Evolutionary conservation across 305 asterid species (phyloP).

Genomic region (Rubia tinctorum): DNA sequence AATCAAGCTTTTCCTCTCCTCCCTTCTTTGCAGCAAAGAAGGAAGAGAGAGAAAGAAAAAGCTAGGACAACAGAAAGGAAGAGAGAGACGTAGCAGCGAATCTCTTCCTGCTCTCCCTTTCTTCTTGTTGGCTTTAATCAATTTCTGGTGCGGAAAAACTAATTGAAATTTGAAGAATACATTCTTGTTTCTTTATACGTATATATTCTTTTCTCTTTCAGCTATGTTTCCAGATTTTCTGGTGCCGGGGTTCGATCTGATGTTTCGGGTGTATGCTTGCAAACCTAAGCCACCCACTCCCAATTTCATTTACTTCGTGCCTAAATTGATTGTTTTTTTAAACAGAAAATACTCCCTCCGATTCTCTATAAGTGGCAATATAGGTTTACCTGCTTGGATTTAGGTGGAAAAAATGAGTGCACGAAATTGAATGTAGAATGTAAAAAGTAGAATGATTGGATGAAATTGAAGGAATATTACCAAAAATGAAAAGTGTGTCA

Average conservation of each 20-base stretch:
- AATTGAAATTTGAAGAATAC: not conserved
- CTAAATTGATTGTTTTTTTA: not conserved
- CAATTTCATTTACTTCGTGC: not conserved
- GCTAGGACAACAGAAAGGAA: slow-evolving; percentile 6
- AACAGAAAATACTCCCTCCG: no score
- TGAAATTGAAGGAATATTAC: no score
- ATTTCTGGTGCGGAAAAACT: not conserved
- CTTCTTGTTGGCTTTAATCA: slow-evolving; percentile 10
- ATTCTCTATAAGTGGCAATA: no score
- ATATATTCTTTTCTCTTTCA: not conserved
- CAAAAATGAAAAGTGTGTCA: no score
- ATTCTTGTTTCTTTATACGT: not conserved
- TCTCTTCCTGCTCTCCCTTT: slow-evolving; percentile 18
- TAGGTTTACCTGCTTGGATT: no score
- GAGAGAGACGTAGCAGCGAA: slow-evolving; percentile 41
- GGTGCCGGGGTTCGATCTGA: not conserved
- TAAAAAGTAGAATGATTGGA: no score
- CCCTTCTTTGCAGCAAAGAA: slow-evolving; percentile 49
- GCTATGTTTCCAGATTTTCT: not conserved
- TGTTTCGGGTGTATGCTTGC: not conserved
- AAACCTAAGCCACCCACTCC: not conserved
- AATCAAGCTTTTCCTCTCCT: slow-evolving; percentile 17
- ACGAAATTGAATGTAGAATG: no score
- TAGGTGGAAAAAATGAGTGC: no score
- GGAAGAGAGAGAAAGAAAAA: slow-evolving; percentile 36